A percentile compares a stretch with the other conserved stretches of the same genome.
Evolutionary conservation across 2,329 filamentous ascomycete species (phyloP).

Genomic region (Xylaria sp.): DNA sequence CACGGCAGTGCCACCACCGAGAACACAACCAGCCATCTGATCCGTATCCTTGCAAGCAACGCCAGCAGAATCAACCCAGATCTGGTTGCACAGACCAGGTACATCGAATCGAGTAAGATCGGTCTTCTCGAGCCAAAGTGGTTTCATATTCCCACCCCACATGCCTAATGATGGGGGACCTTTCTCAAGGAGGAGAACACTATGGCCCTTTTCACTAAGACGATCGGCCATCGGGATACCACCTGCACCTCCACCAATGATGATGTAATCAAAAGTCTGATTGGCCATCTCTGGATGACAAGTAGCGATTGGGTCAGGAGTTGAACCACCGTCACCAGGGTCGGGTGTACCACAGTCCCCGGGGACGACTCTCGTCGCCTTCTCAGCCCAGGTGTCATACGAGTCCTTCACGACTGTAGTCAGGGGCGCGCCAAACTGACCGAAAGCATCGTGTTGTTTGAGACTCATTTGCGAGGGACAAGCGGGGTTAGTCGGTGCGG

Average conservation of each 20-base stretch:
- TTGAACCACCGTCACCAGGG: conserved; percentile 39
- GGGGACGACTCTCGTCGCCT: conserved; percentile 55
- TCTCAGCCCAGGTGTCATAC: conserved; percentile 56
- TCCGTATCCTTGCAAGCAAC: conserved; percentile 75
- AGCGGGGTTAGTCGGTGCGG: conserved; percentile 53
- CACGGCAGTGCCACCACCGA: conserved; percentile 73
- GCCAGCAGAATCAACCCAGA: conserved; percentile 71
- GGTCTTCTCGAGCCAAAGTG: conserved; percentile 63
- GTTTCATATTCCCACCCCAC: conserved; percentile 71
- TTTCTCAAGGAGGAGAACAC: conserved; percentile 71
- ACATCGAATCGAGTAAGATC: conserved; percentile 77
- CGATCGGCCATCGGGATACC: conserved; percentile 69
- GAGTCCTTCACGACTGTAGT: conserved; percentile 48
- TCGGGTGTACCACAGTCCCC: conserved; percentile 48
- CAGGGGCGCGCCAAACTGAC: conserved; percentile 60
- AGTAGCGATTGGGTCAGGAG: conserved; percentile 32
- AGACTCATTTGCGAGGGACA: conserved; percentile 59
- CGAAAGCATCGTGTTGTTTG: conserved; percentile 65
- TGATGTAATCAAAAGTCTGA: conserved; percentile 66
- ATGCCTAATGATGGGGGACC: conserved; percentile 70
- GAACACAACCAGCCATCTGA: conserved; percentile 78
- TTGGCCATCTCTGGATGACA: conserved; percentile 49
- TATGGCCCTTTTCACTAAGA: conserved; percentile 72
- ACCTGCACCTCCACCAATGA: conserved; percentile 69
- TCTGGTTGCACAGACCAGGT: conserved; percentile 76